Conservation (phyloP, 352 stramenopile species). For the Paralagenidium karlingii region DNA sequence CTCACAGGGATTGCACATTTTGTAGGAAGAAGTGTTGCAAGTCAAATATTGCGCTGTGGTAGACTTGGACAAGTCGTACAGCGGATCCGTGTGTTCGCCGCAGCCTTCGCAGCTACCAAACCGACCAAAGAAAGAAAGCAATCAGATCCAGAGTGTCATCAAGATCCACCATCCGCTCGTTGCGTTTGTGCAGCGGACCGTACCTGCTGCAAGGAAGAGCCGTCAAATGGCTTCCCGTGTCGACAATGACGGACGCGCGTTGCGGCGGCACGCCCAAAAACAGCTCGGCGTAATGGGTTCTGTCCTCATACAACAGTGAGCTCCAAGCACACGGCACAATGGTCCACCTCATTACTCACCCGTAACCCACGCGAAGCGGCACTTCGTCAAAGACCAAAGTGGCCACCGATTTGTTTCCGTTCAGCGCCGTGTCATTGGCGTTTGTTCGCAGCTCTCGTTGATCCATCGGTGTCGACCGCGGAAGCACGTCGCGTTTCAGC, state of each 20-base stretch:
- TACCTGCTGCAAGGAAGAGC: constrained; percentile 55
- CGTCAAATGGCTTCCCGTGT: constrained; percentile 73
- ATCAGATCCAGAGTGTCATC: neutral
- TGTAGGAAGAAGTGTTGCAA: constrained; percentile 38
- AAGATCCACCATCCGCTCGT: too few species aligned
- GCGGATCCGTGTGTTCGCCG: constrained; percentile 54
- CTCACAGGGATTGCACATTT: constrained; percentile 33
- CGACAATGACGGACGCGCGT: constrained; percentile 74
- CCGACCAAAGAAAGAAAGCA: neutral
- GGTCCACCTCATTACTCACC: constrained; percentile 11
- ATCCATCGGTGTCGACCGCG: too few species aligned
- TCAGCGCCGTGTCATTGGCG: too few species aligned
- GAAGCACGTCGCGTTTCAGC: too few species aligned
- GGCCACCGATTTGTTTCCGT: constrained; percentile 4
- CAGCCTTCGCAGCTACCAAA: constrained; percentile 37
- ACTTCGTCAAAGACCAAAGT: constrained; percentile 41
- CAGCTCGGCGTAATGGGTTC: constrained; percentile 75
- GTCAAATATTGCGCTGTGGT: constrained; percentile 55
- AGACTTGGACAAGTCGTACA: constrained; percentile 66
- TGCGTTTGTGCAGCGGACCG: neutral
- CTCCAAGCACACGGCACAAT: constrained; percentile 1
- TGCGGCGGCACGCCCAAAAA: constrained; percentile 69
- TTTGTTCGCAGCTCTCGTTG: too few species aligned
- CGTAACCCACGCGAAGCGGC: constrained; percentile 50
- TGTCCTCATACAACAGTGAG: constrained; percentile 6